These are phyloP conservation scores for Fusarium annulatum DNA, from an alignment of 2,329 filamentous ascomycete genomes.

Conservation along the genomic window DNA sequence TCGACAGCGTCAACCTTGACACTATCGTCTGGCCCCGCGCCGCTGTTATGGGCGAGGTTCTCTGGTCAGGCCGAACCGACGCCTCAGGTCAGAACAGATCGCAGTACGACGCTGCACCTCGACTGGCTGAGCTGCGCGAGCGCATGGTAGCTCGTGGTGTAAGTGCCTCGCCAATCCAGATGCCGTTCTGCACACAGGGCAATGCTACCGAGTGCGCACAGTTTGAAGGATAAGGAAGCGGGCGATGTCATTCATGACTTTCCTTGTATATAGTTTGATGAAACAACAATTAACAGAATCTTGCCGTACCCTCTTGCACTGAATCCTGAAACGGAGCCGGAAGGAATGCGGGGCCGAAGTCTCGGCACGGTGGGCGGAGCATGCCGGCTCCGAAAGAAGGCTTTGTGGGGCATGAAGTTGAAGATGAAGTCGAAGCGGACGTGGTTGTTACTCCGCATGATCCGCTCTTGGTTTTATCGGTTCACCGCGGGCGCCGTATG, in stretches of 20 bases:
- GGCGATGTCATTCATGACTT: background rate
- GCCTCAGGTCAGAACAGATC: constrained; percentile 74
- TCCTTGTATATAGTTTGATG: constrained; percentile 13
- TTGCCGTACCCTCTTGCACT: background rate
- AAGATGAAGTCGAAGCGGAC: background rate
- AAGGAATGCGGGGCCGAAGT: constrained; percentile 31
- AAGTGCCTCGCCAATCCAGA: constrained; percentile 71
- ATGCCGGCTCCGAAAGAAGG: background rate
- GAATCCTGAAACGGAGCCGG: background rate
- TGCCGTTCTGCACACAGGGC: constrained; percentile 61
- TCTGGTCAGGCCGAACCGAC: constrained; percentile 81
- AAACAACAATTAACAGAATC: background rate
- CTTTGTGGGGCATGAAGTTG: background rate
- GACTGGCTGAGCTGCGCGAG: constrained; percentile 81
- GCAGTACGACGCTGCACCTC: constrained; percentile 74
- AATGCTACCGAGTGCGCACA: constrained; percentile 44
- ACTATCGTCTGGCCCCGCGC: constrained; percentile 81
- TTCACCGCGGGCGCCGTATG: constrained; percentile 22
- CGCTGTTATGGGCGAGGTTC: constrained; percentile 78
- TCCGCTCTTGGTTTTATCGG: background rate
- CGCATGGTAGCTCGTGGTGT: constrained; percentile 77
- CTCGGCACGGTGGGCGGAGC: constrained; percentile 8
- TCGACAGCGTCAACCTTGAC: constrained; percentile 80
- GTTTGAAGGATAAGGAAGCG: constrained; percentile 10
- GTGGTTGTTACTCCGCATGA: background rate